These are phyloP conservation scores for Lepidium didymum DNA, from an alignment of 345 rosid species.

Conservation along the genomic window DNA sequence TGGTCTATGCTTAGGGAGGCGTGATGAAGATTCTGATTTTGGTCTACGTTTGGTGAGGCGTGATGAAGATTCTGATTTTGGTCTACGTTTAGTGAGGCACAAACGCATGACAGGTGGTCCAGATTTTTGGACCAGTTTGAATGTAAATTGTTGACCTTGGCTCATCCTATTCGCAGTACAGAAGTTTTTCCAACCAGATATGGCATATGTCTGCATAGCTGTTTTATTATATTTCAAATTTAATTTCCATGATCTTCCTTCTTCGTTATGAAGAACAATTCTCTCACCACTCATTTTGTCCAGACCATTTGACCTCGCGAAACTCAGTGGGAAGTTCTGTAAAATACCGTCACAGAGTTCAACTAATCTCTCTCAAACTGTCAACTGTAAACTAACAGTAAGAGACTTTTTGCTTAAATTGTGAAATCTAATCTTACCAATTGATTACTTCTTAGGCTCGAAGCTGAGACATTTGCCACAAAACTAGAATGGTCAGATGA, in stretches of 20 bases:
- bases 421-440: conserved; percentile 8
- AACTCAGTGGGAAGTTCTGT: conserved; percentile 11
- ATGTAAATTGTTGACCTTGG: background rate
- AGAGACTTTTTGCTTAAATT: background rate
- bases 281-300: conserved; percentile 1
- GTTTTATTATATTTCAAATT: background rate
- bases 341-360: background rate
- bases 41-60: background rate
- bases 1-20: background rate
- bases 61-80: background rate
- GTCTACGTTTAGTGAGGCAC: background rate
- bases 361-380: background rate
- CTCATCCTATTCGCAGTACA: conserved; percentile 10
- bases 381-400: background rate
- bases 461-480: conserved; percentile 13
- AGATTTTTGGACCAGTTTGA: background rate
- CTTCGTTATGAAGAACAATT: background rate
- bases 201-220: background rate
- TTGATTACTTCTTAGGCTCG: background rate
- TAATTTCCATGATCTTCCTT: conserved; percentile 1
- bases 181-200: conserved; percentile 17
- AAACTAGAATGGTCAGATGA: conserved; percentile 7
- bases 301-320: conserved; percentile 11
- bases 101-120: background rate
- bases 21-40: background rate